A percentile compares a stretch with the other conserved stretches of the same genome.
phyloP scores from a whole-genome alignment of 2,329 filamentous ascomycete genomes.

The Grosmannia huntii region DNA sequence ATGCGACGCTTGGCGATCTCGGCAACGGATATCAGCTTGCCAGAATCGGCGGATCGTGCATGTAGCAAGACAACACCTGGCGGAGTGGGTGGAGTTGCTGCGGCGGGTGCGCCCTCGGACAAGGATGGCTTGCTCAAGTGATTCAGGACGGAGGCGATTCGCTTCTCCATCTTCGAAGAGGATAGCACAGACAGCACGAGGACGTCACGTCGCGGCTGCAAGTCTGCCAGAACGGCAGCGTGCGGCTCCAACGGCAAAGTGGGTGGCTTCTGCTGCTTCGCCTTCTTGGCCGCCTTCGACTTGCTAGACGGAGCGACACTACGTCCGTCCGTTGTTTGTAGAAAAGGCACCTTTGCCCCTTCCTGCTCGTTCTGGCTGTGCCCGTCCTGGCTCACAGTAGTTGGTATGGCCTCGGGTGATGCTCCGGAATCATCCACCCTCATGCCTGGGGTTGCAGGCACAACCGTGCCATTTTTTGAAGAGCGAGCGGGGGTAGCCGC shows the following conservation, averaged over 20 bases:
- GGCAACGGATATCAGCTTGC: constrained; percentile 55
- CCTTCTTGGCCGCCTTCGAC: constrained; percentile 8
- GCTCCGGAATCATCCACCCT: background rate
- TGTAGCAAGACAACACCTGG: constrained; percentile 33
- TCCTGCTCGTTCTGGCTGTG: background rate
- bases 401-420: background rate
- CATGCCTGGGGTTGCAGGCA: constrained; percentile 6
- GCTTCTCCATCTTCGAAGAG: constrained; percentile 45
- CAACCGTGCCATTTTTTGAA: background rate
- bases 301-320: background rate
- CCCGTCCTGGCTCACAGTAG: background rate
- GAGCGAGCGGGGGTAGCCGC: background rate
- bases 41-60: constrained; percentile 36
- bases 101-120: constrained; percentile 3
- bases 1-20: constrained; percentile 52
- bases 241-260: constrained; percentile 23
- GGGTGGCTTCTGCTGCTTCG: constrained; percentile 6
- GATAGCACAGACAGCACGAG: constrained; percentile 43
- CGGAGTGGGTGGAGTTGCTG: constrained; percentile 5
- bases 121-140: constrained; percentile 25
- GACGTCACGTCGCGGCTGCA: constrained; percentile 35
- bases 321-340: background rate
- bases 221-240: constrained; percentile 28
- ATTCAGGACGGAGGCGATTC: constrained; percentile 30
- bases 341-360: background rate